A percentile compares a stretch with the other conserved stretches of the same genome.
Evolutionary conservation across 192 early-diverging fungal genomes (phyloP).

Genomic region (Gonapodya prolifera): DNA sequence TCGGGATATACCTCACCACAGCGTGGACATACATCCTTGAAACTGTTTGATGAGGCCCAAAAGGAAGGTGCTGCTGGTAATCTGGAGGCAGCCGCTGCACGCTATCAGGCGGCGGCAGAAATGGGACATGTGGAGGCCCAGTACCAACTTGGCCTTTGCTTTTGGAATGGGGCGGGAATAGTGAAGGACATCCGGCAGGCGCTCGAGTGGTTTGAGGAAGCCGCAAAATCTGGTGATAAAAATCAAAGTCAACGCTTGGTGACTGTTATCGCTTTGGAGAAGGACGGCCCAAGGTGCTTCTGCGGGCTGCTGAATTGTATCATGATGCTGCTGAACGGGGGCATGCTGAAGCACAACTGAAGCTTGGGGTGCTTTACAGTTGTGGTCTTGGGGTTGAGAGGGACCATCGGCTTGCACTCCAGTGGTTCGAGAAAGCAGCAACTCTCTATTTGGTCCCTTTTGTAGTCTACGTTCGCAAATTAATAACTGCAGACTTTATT

Average conservation of each 20-base stretch:
- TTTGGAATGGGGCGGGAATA: not conserved
- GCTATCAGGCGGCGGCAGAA: not conserved
- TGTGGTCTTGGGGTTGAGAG: not conserved
- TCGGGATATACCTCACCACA: too few relatives aligned
- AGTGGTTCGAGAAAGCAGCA: not conserved
- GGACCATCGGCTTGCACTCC: not conserved
- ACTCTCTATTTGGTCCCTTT: too few relatives aligned
- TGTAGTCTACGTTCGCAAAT: too few relatives aligned
- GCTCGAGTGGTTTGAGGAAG: not conserved
- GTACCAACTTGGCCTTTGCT: not conserved
- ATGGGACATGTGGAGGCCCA: not conserved
- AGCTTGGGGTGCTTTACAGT: not conserved
- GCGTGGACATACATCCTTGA: too few relatives aligned
- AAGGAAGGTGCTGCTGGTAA: too few relatives aligned
- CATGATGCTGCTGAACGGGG: not conserved
- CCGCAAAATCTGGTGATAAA: not conserved
- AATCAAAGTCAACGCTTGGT: not conserved
- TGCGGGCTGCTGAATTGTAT: not conserved
- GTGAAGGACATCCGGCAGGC: not conserved
- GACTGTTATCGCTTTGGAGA: not conserved
- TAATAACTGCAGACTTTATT: too few relatives aligned
- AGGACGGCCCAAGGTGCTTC: not conserved
- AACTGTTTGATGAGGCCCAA: too few relatives aligned
- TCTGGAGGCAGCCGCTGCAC: too few relatives aligned
- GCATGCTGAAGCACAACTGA: not conserved